phyloP scores from a whole-genome alignment of 805 yeast genomes.

The Danielia reshetovae region DNA sequence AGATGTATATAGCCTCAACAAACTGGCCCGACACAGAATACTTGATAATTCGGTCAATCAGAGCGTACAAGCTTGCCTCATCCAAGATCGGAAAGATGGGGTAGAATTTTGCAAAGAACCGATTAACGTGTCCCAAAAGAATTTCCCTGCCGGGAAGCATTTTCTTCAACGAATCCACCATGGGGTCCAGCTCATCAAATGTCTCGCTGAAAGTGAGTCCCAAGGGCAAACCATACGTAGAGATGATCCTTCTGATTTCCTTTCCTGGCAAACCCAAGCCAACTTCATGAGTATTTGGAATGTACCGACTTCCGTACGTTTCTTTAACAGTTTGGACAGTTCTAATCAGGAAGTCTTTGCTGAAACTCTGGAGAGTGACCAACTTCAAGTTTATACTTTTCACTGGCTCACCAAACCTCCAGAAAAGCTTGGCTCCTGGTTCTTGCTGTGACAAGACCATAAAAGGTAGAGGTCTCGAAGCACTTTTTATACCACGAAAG shows the following conservation, averaged over 20 bases:
- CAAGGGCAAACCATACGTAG: slow-evolving; percentile 11
- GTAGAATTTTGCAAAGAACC: slow-evolving; percentile 14
- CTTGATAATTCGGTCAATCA: slow-evolving; percentile 5
- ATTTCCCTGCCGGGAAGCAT: slow-evolving; percentile 11
- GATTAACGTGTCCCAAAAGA: slow-evolving; percentile 8
- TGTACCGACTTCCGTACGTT: slow-evolving; percentile 1
- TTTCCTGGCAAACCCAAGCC: background rate
- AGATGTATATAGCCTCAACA: slow-evolving; percentile 7
- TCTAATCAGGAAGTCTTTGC: background rate
- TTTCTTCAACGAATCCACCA: slow-evolving; percentile 7
- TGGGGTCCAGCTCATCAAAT: slow-evolving; percentile 6
- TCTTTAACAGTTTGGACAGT: slow-evolving; percentile 2
- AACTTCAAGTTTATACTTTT: slow-evolving; percentile 6
- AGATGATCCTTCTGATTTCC: slow-evolving; percentile 3
- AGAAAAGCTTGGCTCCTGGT: slow-evolving; percentile 14
- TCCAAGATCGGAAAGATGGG: slow-evolving; percentile 15
- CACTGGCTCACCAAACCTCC: slow-evolving; percentile 10
- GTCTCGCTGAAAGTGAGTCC: slow-evolving; percentile 8
- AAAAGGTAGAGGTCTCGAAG: slow-evolving; percentile 12
- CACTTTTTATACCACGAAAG: slow-evolving; percentile 3
- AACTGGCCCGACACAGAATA: slow-evolving; percentile 4
- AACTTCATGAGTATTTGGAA: slow-evolving; percentile 1
- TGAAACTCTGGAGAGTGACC: slow-evolving; percentile 10
- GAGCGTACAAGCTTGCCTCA: slow-evolving; percentile 9
- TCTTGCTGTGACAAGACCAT: slow-evolving; percentile 18